Evolutionary conservation across 163 green algal genomes (phyloP).

Genomic region (Trebouxia gelatinosa): DNA sequence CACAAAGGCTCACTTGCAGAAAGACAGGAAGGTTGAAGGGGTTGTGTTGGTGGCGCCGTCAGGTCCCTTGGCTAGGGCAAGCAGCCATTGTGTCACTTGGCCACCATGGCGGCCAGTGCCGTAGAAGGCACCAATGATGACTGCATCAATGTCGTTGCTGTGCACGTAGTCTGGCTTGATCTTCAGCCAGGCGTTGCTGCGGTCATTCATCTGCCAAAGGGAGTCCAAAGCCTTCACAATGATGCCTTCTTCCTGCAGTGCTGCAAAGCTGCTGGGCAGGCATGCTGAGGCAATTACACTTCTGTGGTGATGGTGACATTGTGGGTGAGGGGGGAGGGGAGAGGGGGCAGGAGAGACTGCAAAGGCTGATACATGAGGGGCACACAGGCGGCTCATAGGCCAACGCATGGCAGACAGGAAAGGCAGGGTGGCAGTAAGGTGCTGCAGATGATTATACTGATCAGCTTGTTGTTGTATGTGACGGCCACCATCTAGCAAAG

Average conservation of each 20-base stretch:
- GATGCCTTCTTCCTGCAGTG: constrained; percentile 72
- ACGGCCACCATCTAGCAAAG: no score
- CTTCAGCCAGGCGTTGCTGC: constrained; percentile 69
- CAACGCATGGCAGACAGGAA: no score
- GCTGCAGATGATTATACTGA: no score
- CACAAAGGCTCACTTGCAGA: constrained; percentile 29
- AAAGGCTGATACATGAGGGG: constrained; percentile 1
- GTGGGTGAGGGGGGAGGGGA: no score
- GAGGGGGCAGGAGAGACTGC: no score
- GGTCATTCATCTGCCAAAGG: constrained; percentile 63
- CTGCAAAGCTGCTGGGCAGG: no score
- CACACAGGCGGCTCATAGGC: constrained; percentile 33
- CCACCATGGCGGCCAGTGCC: constrained; percentile 42
- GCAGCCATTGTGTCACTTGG: constrained; percentile 54
- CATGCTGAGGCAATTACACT: no score
- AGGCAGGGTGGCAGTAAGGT: constrained; percentile 83
- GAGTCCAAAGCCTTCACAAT: constrained; percentile 72
- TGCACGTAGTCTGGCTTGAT: constrained; percentile 54
- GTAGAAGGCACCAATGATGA: constrained; percentile 53
- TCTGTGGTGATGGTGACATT: no score
- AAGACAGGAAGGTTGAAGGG: constrained; percentile 32
- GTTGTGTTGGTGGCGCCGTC: background rate
- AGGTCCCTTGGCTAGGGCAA: constrained; percentile 50
- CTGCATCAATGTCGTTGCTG: constrained; percentile 56
- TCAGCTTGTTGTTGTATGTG: no score